Percentiles rank a stretch among this genome's conserved stretches.
Evolutionary conservation across 2,329 filamentous ascomycete genomes (phyloP).

Genomic region (Tolypocladium pustulatum): DNA sequence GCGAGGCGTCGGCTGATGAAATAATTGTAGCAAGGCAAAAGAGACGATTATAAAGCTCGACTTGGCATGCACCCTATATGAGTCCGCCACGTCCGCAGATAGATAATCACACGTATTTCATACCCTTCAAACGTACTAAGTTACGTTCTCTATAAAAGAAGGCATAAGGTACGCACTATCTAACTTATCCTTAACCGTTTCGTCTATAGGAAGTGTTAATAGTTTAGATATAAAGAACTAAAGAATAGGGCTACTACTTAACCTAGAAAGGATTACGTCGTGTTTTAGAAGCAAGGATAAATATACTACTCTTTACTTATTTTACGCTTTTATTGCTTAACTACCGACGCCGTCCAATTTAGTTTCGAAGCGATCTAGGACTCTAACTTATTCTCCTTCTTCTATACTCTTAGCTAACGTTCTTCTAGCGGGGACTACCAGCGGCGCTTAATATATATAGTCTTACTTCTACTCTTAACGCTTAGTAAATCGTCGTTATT

Average conservation of each 20-base stretch:
- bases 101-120: no score
- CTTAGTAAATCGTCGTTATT: not conserved
- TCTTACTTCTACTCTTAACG: not conserved
- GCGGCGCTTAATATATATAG: not conserved
- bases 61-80: no score
- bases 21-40: no score
- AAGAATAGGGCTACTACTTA: no score
- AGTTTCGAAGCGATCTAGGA: conserved; percentile 2
- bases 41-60: no score
- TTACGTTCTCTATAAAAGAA: not conserved
- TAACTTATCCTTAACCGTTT: not conserved
- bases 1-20: no score
- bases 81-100: no score
- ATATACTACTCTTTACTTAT: not conserved
- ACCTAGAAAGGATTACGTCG: no score
- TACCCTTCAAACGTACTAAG: not conserved
- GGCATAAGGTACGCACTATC: not conserved
- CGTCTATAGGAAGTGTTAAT: not conserved
- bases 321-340: conserved; percentile 1
- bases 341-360: not conserved
- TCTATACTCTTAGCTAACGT: conserved; percentile 1
- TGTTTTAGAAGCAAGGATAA: not conserved
- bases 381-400: conserved; percentile 2
- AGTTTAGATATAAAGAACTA: not conserved
- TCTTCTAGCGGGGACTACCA: conserved; percentile 1